These are phyloP conservation scores for Crithidia fasciculata DNA, from an alignment of 208 protist species.

Conservation along the genomic window DNA sequence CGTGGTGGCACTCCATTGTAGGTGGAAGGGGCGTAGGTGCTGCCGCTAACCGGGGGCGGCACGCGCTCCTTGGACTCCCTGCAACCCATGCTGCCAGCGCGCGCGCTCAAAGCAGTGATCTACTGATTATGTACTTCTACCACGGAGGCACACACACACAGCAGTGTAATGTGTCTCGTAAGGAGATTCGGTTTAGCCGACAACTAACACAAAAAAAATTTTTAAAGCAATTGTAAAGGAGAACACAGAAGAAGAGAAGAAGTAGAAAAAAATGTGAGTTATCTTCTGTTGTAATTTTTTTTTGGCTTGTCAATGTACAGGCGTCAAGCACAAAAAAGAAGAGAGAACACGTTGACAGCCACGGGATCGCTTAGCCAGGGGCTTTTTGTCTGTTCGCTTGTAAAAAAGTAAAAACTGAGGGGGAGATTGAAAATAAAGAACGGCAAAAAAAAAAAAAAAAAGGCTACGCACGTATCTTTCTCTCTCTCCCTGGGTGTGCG, in stretches of 20 bases:
- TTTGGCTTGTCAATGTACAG: neutral
- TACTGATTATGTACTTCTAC: neutral
- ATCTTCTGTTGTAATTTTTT: neutral
- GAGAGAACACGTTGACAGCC: neutral
- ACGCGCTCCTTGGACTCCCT: constrained; percentile 4
- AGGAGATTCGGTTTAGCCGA: too few relatives aligned
- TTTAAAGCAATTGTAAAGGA: neutral
- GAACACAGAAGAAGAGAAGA: neutral
- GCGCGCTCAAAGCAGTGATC: too few relatives aligned
- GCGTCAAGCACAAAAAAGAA: neutral
- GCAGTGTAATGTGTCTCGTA: too few relatives aligned
- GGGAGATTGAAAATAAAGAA: too few relatives aligned
- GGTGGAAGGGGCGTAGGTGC: neutral
- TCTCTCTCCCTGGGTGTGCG: too few relatives aligned
- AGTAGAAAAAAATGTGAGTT: neutral
- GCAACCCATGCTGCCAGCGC: constrained; percentile 5
- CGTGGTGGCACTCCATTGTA: neutral
- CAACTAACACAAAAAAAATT: neutral
- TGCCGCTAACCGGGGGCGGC: neutral
- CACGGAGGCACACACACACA: too few relatives aligned
- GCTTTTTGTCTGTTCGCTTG: too few relatives aligned
- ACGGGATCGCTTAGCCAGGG: too few relatives aligned
- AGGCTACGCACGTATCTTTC: too few relatives aligned
- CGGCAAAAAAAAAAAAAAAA: too few relatives aligned
- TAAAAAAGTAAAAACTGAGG: too few relatives aligned